Conservation (phyloP, 352 stramenopile genomes). For the Elongisporangium anandrum region DNA sequence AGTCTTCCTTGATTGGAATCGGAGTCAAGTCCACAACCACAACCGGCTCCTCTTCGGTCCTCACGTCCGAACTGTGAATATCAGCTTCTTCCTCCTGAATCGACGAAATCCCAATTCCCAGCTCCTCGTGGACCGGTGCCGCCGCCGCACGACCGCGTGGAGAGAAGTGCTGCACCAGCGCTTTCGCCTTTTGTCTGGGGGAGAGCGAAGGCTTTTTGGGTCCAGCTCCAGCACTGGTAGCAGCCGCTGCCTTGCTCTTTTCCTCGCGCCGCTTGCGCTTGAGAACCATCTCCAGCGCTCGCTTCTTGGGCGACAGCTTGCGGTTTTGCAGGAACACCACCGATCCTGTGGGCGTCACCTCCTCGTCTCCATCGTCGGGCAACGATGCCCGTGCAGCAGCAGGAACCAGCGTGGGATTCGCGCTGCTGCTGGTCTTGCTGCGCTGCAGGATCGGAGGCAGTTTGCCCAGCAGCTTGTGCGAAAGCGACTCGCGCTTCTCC, state of each 20-base stretch:
- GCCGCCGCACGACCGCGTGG: not conserved
- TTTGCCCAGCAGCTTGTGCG: conserved; percentile 57
- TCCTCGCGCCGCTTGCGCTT: conserved; percentile 65
- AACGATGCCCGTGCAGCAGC: not conserved
- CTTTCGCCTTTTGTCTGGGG: conserved; percentile 16
- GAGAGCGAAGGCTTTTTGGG: conserved; percentile 2
- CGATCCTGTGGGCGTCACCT: conserved; percentile 28
- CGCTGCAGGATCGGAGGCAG: conserved; percentile 43
- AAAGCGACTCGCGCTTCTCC: conserved; percentile 67
- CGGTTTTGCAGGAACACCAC: conserved; percentile 66
- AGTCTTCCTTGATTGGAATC: not conserved
- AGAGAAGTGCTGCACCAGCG: conserved; percentile 16
- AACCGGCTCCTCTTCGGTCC: not conserved
- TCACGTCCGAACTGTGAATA: not conserved
- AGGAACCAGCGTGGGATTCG: conserved; percentile 2
- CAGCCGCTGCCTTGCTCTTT: conserved; percentile 4
- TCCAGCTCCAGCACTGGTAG: not conserved
- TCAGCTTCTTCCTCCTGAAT: not conserved
- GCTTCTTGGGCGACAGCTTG: conserved; percentile 64
- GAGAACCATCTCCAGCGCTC: conserved; percentile 48
- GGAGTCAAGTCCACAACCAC: not conserved
- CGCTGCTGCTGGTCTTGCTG: conserved; percentile 8
- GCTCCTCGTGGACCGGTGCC: not conserved
- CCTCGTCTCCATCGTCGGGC: conserved; percentile 8
- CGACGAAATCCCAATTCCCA: not conserved